Evolutionary conservation across 73 alveolate species (phyloP), one percentile per base, ranked within the genome.

Genomic region (Symbiodinium pilosum): DNA sequence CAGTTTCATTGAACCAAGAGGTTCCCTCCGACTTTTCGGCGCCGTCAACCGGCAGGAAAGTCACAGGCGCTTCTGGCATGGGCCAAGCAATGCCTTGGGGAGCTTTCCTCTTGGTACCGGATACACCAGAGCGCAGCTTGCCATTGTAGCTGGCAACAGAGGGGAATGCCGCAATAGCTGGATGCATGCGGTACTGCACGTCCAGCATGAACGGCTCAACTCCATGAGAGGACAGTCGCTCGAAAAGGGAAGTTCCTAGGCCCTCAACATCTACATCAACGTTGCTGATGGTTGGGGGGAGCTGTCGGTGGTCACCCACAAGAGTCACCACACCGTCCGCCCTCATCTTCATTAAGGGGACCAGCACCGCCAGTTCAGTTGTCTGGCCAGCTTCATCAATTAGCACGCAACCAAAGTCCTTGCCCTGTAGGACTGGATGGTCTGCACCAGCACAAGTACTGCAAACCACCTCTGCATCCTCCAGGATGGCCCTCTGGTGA

Each of bases 11-110:
- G 81, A 91, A 51, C 96, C 96, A 91, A 24, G 96, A 91, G 36
- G 96, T 91, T 64, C 96, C 96, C 38, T 91, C 96, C 9, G 52
- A 77, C 43, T 30, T 43, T 1, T 21, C 51, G 68, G 18, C 44
- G 83, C 95, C 95, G 43, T 88, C 71, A 83, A 88, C 95, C 26
- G 95, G 95, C 86, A 88, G 86, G 44, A 88, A 88, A 26, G 95
- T 88, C 71, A 88, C 95, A 26, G 95, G 95, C n/a, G 95, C 95
- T 30, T 88, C 95, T 9, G 95, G 95, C 71, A 88, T 7, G 34
- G 95, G 95, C 95, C 95, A 88, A 36, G 95, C 95, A 40, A 88
- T 88, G 95, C 95, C 95, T 54, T 88, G 95, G 36, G 95, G 95
- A 18, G 95, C 95, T 18, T 44, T 47, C 43, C 95, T 83, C 95